These are phyloP conservation scores for Scenedesmus sp. DNA, from an alignment of 163 green algal species.

Conservation along the genomic window DNA sequence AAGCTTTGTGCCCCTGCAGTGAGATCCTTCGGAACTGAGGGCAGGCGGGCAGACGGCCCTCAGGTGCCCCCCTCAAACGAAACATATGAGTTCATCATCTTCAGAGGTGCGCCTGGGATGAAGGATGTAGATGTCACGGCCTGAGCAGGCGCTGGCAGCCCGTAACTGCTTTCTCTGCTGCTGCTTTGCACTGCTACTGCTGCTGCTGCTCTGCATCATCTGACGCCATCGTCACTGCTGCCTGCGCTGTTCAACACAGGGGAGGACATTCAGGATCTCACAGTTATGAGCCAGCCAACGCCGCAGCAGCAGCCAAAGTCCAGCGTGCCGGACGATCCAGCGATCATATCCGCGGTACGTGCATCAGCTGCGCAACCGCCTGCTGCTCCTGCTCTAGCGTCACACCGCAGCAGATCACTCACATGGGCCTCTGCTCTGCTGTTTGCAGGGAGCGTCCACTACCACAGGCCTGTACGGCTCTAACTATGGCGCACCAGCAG, in stretches of 20 bases:
- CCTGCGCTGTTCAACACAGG: slow-evolving; percentile 39
- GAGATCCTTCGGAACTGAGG: slow-evolving; percentile 84
- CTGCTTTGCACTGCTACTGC: background rate
- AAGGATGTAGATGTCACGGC: background rate
- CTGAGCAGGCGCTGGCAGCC: background rate
- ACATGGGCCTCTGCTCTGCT: background rate
- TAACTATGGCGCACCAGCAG: slow-evolving; percentile 29
- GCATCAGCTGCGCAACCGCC: background rate
- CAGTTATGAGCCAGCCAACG: slow-evolving; percentile 65
- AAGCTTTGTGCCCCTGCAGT: slow-evolving; percentile 65
- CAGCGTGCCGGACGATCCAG: slow-evolving; percentile 54
- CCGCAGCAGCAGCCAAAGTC: slow-evolving; percentile 44
- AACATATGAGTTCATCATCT: slow-evolving; percentile 94
- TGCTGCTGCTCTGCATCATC: background rate
- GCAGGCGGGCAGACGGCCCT: slow-evolving; percentile 70
- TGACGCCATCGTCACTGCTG: background rate
- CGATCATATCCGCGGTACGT: slow-evolving; percentile 60
- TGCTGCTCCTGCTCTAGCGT: background rate
- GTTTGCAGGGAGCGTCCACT: slow-evolving; percentile 32
- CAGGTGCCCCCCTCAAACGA: slow-evolving; percentile 84
- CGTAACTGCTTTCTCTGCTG: background rate
- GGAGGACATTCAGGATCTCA: slow-evolving; percentile 95
- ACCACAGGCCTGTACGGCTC: slow-evolving; percentile 34
- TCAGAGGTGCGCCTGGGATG: slow-evolving; percentile 74
- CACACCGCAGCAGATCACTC: background rate